A percentile compares a stretch with the other conserved stretches of the same genome.
These are phyloP conservation scores for Penicillium nucicola DNA, from an alignment of 495 filamentous ascomycete genomes.

Conservation along the genomic window DNA sequence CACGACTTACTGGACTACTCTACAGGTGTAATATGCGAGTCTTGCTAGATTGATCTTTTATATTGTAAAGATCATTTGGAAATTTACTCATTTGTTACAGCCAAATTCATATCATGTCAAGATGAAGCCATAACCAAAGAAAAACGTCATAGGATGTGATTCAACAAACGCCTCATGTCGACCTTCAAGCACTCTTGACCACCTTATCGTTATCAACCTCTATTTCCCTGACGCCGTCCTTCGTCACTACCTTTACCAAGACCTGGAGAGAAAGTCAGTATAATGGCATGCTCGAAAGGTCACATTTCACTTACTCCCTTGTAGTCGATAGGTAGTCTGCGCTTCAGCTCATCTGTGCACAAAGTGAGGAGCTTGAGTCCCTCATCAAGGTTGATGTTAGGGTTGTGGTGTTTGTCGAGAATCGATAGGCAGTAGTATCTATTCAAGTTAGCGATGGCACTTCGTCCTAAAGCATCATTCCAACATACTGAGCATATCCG, in stretches of 20 bases:
- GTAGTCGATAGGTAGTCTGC: conserved; percentile 95
- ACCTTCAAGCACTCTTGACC: conserved; percentile 61
- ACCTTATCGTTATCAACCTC: conserved; percentile 77
- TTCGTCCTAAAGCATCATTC: not conserved
- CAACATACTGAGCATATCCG: conserved; percentile 90
- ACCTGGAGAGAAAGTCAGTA: conserved; percentile 43
- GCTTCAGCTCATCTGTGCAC: conserved; percentile 96
- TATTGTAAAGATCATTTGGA: not conserved
- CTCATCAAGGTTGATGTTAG: conserved; percentile 81
- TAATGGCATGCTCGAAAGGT: not conserved
- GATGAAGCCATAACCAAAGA: conserved; percentile 27
- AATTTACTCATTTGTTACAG: conserved; percentile 2
- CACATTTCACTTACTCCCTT: conserved; percentile 64
- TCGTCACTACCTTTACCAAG: conserved; percentile 86
- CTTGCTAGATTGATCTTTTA: not conserved
- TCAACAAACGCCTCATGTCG: conserved; percentile 34
- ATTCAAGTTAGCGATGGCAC: conserved; percentile 17
- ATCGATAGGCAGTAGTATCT: conserved; percentile 94
- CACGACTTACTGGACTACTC: not conserved
- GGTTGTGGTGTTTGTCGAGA: conserved; percentile 96
- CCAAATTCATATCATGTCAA: conserved; percentile 4
- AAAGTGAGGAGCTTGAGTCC: conserved; percentile 86
- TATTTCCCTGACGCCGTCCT: conserved; percentile 80
- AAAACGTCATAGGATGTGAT: conserved; percentile 43
- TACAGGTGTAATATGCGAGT: not conserved